These are phyloP conservation scores for Boletales sp. DNA, from an alignment of 768 basidiomycete species.

Conservation along the genomic window DNA sequence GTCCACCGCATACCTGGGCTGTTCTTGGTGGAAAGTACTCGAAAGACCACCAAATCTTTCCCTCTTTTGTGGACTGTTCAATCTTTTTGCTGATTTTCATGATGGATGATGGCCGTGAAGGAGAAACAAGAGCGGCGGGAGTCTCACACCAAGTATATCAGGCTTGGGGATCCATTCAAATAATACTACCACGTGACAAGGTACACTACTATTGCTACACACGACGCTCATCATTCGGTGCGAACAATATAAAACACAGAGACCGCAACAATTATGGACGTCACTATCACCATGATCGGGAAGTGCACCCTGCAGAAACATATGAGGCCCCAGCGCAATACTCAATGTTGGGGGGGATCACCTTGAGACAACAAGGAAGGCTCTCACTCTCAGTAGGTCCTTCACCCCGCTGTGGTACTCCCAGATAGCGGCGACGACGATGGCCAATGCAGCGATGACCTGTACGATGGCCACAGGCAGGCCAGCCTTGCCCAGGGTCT, in stretches of 20 bases:
- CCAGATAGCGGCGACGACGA: constrained; percentile 57
- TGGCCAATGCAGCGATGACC: constrained; percentile 48
- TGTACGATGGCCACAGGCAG: constrained; percentile 53
- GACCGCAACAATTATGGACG: constrained; percentile 46
- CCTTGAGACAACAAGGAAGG: constrained; percentile 60
- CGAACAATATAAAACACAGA: constrained; percentile 48
- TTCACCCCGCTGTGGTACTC: constrained; percentile 59
- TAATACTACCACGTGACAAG: constrained; percentile 19
- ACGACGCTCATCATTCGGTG: constrained; percentile 3
- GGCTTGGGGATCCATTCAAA: constrained; percentile 13
- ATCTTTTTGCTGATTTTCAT: constrained; percentile 98
- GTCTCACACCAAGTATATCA: background rate
- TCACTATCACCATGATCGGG: constrained; percentile 48
- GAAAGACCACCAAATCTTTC: constrained; percentile 96
- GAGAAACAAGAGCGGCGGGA: constrained; percentile 17
- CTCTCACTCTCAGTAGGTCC: constrained; percentile 54
- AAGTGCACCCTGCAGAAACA: constrained; percentile 43
- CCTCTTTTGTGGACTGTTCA: constrained; percentile 76
- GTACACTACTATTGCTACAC: background rate
- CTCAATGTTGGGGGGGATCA: constrained; percentile 26
- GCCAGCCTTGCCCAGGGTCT: constrained; percentile 27
- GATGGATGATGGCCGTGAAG: constrained; percentile 7
- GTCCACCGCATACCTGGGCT: constrained; percentile 62
- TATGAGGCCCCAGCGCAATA: constrained; percentile 3
- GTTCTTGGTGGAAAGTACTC: constrained; percentile 98